These are phyloP conservation scores for Taphrina confusa DNA, from an alignment of 1,139 yeast genomes.

Conservation along the genomic window DNA sequence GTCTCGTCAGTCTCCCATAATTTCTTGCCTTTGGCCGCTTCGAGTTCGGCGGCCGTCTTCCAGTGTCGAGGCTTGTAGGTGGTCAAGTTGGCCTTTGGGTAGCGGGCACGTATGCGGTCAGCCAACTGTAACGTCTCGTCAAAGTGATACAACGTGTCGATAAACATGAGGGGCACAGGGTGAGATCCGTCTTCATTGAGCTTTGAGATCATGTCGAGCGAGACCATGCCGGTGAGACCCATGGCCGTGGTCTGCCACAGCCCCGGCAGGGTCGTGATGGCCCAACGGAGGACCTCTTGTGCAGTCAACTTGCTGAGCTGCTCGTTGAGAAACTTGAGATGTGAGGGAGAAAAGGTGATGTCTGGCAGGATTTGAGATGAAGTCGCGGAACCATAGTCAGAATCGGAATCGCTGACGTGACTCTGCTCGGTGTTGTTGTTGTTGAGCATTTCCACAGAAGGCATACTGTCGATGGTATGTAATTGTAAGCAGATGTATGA, in stretches of 20 bases:
- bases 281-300: conserved; percentile 77
- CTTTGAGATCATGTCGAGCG: conserved; percentile 78
- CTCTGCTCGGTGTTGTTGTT: conserved; percentile 7
- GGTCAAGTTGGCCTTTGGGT: conserved; percentile 58
- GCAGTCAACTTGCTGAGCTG: conserved; percentile 61
- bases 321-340: conserved; percentile 53
- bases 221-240: conserved; percentile 88
- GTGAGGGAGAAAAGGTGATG: conserved; percentile 39
- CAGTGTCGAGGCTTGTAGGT: conserved; percentile 66
- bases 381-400: conserved; percentile 30
- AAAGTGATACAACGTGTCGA: conserved; percentile 90
- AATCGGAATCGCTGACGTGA: conserved; percentile 30
- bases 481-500: not conserved
- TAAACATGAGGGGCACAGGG: conserved; percentile 73
- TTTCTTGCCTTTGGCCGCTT: conserved; percentile 64
- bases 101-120: conserved; percentile 57
- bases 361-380: conserved; percentile 30
- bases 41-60: conserved; percentile 64
- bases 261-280: conserved; percentile 74
- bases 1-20: conserved; percentile 84
- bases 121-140: conserved; percentile 86
- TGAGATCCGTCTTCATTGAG: conserved; percentile 47
- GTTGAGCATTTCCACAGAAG: conserved; percentile 15
- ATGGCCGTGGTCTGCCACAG: conserved; percentile 91
- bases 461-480: conserved; percentile 1